Base-by-base conservation (phyloP, 176 grass and related monocot genomes). In the Carex scoparia region DNA sequence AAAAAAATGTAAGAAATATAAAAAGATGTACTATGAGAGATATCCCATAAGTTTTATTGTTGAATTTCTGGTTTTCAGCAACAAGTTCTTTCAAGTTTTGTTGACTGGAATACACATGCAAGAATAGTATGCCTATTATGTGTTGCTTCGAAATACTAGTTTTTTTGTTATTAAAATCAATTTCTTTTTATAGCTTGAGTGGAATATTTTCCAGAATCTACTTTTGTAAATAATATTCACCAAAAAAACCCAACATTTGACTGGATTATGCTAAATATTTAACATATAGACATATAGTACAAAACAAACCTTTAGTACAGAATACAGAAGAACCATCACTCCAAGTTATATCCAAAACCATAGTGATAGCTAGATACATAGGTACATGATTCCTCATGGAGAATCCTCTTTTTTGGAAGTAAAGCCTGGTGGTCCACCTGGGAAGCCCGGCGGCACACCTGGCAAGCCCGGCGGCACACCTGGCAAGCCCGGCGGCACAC, bases 391-490 rank as follows among this genome's bases (percentile, higher is more conserved):
- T 49, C 4, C 80, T 82, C 61, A 82, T 31, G 80, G 80, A 9
- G 38, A 65, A 82, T 65, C 44, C 27, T 82, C 23, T 44, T 59
- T 33, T 74, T 84, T 83, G 19, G 18, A 65, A 58, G 86, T 53
- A 53, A 54, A 84, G 13, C 68, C 57, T 9, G 79, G 65, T 3
- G 46, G 61, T 2, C 19, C 5, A 9, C 19, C 19, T 1, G 61
- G 61, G 3, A 62, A 9, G 19, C 60, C 60, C 9, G 60, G 46
- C 46, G 46, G 46, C 0, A 48, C 46, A 10, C 46, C 46, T 9
- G 46, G 46, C 9, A 48, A 10, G 46, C 46, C 46, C 8, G 46
- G 46, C 46, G 46, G 60, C 10, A 62, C 1, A 0, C 60, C 60
- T 7, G 66, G 66, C 5, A 69, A 40, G 66, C 33, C 66, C 0